Evolutionary conservation across 176 grass and related monocot genomes (phyloP), one percentile per base, ranked within the genome.

Genomic region (Bothriochloa decipiens): DNA sequence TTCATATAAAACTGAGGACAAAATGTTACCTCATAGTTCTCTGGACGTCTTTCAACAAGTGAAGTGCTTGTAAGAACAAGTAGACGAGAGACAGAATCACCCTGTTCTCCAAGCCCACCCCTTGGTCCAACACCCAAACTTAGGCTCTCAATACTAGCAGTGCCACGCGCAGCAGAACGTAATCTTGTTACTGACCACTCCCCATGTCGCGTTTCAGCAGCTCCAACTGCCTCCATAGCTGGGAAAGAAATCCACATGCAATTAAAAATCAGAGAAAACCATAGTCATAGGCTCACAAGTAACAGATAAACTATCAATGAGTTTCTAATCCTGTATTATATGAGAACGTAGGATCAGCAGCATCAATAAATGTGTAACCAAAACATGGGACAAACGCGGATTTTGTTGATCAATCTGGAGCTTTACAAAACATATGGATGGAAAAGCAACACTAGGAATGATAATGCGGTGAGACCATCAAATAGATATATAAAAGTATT

Each of bases 181-280:
- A 99, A 93, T 86, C 93, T 99, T 82, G 90, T 96, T 17, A 99
- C 96, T 68, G 93, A 99, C 96, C 96, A 99, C 87, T 88, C 96
- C 83, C 93, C 96, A 84, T 92, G 92, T 71, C 93, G 96, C 23
- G 86, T 91, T 86, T 99, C 96, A 87, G 94, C 80, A 76, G 96
- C 93, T 88, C 96, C 96, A 92, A 99, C 96, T 40, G 93, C 96
- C 74, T 99, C 96, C 46, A 91, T 96, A 57, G 93, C 96, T 99
- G 87, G 49, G 49, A 79, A 92, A 82, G 70, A 80, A 79, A 62
- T 63, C 33, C 81, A 82, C 45, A 72, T 63, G 49, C 58, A 87
- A 82, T 65, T 86, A 80, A 81, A 86, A 83, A 90, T 78, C 40
- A 82, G 78, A 92, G 35, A 77, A 83, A 68, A 77, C 3, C 55